Conservation (phyloP, 176 grass and related monocot species). For the Oryza nivara region DNA sequence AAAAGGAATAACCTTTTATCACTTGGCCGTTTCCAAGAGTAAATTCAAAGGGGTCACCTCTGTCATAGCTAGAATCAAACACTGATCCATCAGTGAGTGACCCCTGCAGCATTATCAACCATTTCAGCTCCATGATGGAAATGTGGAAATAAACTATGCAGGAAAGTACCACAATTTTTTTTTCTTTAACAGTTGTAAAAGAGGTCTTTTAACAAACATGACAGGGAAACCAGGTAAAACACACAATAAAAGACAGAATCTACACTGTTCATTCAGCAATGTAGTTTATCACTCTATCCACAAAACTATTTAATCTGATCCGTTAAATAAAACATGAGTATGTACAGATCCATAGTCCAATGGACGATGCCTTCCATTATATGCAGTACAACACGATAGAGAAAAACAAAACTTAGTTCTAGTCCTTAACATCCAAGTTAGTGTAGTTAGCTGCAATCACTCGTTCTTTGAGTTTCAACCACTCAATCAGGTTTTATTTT, state of each 20-base stretch:
- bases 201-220: conserved; percentile 26
- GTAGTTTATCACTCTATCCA: not conserved
- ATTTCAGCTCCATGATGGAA: conserved; percentile 29
- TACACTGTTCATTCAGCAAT: not conserved
- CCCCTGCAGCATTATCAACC: conserved; percentile 60
- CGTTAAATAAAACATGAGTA: not conserved
- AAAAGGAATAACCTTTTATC: conserved; percentile 75
- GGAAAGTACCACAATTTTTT: not conserved
- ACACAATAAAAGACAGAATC: conserved; percentile 3
- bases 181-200: not conserved
- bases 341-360: not conserved
- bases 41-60: conserved; percentile 93
- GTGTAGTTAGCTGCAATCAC: not conserved
- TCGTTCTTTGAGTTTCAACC: not conserved
- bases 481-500: not conserved
- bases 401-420: not conserved
- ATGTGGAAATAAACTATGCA: not conserved
- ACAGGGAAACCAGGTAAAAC: not conserved
- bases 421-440: not conserved
- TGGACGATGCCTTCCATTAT: not conserved
- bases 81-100: conserved; percentile 84
- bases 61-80: conserved; percentile 94
- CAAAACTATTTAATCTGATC: conserved; percentile 6
- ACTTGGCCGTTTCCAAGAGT: conserved; percentile 89
- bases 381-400: not conserved